Percentiles rank a stretch among this genome's conserved stretches.
phyloP scores from a whole-genome alignment of 495 filamentous ascomycete species.

The Penicillium cataractarum region DNA sequence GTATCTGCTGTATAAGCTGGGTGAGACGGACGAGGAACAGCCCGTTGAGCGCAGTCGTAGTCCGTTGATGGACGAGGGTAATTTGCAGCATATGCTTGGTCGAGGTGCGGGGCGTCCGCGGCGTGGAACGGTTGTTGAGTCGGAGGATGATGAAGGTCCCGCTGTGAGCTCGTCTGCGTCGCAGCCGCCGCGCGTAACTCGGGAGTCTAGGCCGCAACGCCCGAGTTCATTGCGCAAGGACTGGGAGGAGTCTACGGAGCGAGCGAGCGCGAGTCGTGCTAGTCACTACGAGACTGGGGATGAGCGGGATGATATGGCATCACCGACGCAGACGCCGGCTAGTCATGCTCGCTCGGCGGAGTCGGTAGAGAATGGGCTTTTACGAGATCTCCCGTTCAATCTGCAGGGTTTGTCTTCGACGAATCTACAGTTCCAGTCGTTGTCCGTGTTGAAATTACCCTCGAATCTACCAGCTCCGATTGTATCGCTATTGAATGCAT shows the following conservation, averaged over 20 bases:
- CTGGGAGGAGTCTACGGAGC: constrained; percentile 21
- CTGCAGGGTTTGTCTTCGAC: constrained; percentile 90
- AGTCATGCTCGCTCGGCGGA: constrained; percentile 46
- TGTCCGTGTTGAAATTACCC: constrained; percentile 71
- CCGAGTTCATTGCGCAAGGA: constrained; percentile 34
- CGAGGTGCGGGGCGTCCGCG: constrained; percentile 29
- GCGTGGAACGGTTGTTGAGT: constrained; percentile 31
- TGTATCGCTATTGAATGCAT: constrained; percentile 81
- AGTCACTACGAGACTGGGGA: constrained; percentile 24
- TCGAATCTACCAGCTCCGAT: constrained; percentile 79
- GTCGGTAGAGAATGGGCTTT: constrained; percentile 69
- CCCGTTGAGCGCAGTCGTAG: constrained; percentile 41
- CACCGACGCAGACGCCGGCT: constrained; percentile 23
- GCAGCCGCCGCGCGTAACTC: constrained; percentile 31
- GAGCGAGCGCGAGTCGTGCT: constrained; percentile 22
- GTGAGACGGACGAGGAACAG: constrained; percentile 55
- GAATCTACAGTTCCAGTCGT: constrained; percentile 72
- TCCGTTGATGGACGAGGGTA: constrained; percentile 42
- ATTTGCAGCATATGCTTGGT: constrained; percentile 42
- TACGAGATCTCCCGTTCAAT: constrained; percentile 91
- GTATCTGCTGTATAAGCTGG: constrained; percentile 82
- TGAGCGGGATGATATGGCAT: constrained; percentile 21
- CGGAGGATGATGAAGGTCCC: constrained; percentile 48
- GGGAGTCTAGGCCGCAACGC: constrained; percentile 25
- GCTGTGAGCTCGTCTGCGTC: constrained; percentile 51